A percentile compares a stretch with the other conserved stretches of the same genome.
phyloP scores from a whole-genome alignment of 768 basidiomycete genomes.

The Rhizopogon vinicolor region DNA sequence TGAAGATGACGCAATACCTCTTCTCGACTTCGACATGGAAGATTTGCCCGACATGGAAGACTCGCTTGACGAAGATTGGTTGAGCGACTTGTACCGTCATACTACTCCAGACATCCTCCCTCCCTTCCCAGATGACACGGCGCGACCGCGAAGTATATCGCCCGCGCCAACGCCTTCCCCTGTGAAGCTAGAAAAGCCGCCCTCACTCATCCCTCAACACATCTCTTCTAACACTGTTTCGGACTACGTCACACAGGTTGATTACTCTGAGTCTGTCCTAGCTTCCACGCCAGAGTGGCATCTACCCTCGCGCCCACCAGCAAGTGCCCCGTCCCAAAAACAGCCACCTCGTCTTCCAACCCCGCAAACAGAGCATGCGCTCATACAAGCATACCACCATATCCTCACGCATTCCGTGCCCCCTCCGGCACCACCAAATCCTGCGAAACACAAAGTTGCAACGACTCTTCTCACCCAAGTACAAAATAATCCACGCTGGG shows the following conservation, averaged over 20 bases:
- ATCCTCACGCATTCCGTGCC: conserved; percentile 69
- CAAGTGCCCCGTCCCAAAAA: conserved; percentile 14
- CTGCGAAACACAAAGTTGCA: conserved; percentile 69
- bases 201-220: conserved; percentile 41
- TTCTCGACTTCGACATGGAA: conserved; percentile 36
- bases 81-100: conserved; percentile 24
- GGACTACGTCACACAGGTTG: conserved; percentile 67
- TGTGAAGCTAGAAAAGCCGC: conserved; percentile 26
- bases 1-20: conserved; percentile 49
- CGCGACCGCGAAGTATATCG: conserved; percentile 24
- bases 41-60: too few relatives aligned
- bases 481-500: conserved; percentile 61
- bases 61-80: conserved; percentile 4
- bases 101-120: conserved; percentile 30
- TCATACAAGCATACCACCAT: conserved; percentile 70
- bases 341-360: conserved; percentile 33
- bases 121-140: conserved; percentile 25
- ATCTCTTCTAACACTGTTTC: conserved; percentile 43
- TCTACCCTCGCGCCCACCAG: conserved; percentile 42
- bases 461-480: conserved; percentile 61
- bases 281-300: conserved; percentile 66
- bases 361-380: conserved; percentile 58
- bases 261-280: conserved; percentile 71
- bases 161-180: conserved; percentile 32
- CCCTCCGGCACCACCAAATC: conserved; percentile 44